A percentile compares a stretch with the other conserved stretches of the same genome.
These are phyloP conservation scores for Fusarium transvaalense DNA, from an alignment of 2,329 filamentous ascomycete species.

Conservation along the genomic window DNA sequence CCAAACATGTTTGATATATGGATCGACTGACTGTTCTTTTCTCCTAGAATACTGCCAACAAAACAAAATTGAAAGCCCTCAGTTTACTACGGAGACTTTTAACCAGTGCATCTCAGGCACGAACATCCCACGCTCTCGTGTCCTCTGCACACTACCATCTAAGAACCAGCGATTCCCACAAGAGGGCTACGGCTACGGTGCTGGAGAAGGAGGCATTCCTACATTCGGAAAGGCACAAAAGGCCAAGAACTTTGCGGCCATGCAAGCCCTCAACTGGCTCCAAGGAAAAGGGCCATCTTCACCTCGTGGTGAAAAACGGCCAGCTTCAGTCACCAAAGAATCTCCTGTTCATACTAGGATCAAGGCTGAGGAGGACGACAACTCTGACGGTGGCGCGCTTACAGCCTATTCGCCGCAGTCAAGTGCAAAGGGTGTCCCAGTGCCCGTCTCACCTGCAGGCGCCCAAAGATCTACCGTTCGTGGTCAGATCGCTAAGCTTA, in stretches of 20 bases:
- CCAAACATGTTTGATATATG: background rate
- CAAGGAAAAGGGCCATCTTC: constrained; percentile 1
- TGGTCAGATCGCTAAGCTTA: constrained; percentile 52
- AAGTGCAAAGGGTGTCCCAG: background rate
- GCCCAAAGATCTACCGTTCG: constrained; percentile 21
- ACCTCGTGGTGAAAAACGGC: constrained; percentile 18
- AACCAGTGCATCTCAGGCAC: constrained; percentile 35
- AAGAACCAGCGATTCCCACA: constrained; percentile 44
- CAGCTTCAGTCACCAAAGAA: constrained; percentile 9
- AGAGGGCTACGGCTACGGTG: constrained; percentile 53
- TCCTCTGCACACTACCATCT: constrained; percentile 44
- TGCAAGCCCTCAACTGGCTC: constrained; percentile 52
- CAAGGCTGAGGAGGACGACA: constrained; percentile 32
- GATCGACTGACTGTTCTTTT: background rate
- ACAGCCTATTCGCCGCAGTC: background rate
- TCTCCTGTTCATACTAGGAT: constrained; percentile 22
- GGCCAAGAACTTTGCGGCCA: constrained; percentile 67
- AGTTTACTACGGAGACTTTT: constrained; percentile 22
- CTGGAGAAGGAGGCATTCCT: constrained; percentile 48
- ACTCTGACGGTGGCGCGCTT: constrained; percentile 21
- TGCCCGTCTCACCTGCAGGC: too few species aligned
- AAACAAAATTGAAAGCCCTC: background rate
- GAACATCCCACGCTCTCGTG: constrained; percentile 44
- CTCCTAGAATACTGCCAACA: constrained; percentile 32
- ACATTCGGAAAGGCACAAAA: constrained; percentile 63